phyloP scores from a whole-genome alignment of 2,329 filamentous ascomycete species.

The Thelonectria olida region DNA sequence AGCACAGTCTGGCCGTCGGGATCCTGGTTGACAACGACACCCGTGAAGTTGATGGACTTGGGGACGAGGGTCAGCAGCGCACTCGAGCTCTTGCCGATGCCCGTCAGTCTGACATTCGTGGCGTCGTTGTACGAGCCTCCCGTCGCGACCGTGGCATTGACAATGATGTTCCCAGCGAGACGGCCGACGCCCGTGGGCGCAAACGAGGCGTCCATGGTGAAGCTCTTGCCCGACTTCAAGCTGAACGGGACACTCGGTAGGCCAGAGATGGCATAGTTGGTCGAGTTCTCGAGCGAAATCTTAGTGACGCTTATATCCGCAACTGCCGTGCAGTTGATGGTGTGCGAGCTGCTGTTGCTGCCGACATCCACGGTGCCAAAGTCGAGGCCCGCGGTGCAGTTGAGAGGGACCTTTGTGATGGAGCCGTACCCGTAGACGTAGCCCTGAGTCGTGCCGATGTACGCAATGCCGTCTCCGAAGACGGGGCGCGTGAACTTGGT shows the following conservation, averaged over 20 bases:
- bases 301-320: slow-evolving; percentile 53
- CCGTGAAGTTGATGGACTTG: slow-evolving; percentile 57
- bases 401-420: slow-evolving; percentile 61
- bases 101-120: slow-evolving; percentile 57
- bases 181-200: slow-evolving; percentile 52
- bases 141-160: slow-evolving; percentile 58
- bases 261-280: slow-evolving; percentile 49
- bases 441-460: slow-evolving; percentile 61
- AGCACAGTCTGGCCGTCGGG: slow-evolving; percentile 54
- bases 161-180: slow-evolving; percentile 55
- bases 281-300: slow-evolving; percentile 45
- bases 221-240: slow-evolving; percentile 47
- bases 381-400: slow-evolving; percentile 59
- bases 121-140: slow-evolving; percentile 55
- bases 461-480: slow-evolving; percentile 65
- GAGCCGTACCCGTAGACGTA: slow-evolving; percentile 65
- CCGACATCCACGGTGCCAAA: slow-evolving; percentile 58
- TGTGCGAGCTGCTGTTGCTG: slow-evolving; percentile 36
- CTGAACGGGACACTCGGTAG: slow-evolving; percentile 43
- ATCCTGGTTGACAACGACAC: slow-evolving; percentile 56
- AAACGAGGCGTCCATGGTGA: slow-evolving; percentile 57
- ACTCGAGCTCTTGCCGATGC: slow-evolving; percentile 56
- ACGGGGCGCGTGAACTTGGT: slow-evolving; percentile 67
- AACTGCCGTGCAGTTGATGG: slow-evolving; percentile 59
- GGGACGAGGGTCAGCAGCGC: slow-evolving; percentile 59